phyloP scores from a whole-genome alignment of 805 yeast species.

The Ogataea degrootiae region DNA sequence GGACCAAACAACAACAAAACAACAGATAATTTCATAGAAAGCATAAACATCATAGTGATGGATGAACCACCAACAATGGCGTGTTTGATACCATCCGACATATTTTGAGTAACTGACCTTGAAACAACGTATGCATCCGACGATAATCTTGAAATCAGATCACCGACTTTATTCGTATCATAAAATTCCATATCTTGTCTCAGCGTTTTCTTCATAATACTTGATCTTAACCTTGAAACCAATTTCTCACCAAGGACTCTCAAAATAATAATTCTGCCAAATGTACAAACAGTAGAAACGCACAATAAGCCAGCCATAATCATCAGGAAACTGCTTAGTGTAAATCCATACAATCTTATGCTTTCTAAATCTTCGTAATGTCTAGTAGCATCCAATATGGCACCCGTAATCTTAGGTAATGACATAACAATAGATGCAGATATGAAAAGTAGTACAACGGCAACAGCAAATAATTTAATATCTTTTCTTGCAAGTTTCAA shows the following conservation, averaged over 20 bases:
- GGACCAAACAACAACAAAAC: constrained; percentile 79
- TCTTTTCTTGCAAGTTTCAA: constrained; percentile 41
- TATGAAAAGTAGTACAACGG: constrained; percentile 39
- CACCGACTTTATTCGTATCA: constrained; percentile 90
- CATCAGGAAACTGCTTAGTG: constrained; percentile 55
- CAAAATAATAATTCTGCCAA: constrained; percentile 70
- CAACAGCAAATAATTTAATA: constrained; percentile 37
- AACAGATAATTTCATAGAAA: constrained; percentile 73
- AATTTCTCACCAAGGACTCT: constrained; percentile 81
- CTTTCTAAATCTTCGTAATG: constrained; percentile 23
- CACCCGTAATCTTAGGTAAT: constrained; percentile 53
- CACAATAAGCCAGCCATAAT: constrained; percentile 59
- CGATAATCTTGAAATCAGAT: constrained; percentile 79
- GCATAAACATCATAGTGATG: constrained; percentile 83
- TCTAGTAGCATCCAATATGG: constrained; percentile 46
- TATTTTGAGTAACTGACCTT: constrained; percentile 78
- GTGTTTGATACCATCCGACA: constrained; percentile 87
- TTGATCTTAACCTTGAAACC: constrained; percentile 77
- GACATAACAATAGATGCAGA: constrained; percentile 49
- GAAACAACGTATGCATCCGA: constrained; percentile 89
- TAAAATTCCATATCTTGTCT: constrained; percentile 87
- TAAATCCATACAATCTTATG: constrained; percentile 48
- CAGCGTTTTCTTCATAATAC: constrained; percentile 70
- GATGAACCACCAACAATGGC: constrained; percentile 78
- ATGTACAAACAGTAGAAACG: constrained; percentile 74